Evolutionary conservation across 345 rosid genomes (phyloP), one percentile per base, ranked within the genome.

Genomic region (Acer negundo): DNA sequence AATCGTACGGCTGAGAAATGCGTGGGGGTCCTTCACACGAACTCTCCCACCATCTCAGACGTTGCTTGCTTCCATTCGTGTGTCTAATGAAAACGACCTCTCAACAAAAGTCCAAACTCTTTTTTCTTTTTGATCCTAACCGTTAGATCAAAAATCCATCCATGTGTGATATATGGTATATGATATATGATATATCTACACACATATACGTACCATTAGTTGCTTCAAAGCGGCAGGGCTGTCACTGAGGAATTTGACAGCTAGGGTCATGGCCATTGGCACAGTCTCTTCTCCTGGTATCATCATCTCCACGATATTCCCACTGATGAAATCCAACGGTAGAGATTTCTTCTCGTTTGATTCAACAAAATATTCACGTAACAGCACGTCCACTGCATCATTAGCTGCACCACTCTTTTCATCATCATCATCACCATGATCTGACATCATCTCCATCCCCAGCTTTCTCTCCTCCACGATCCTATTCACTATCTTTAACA

Each of bases 201-300:
- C 35, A 31, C 10, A 11, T n/a, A 22, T 9, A 76, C 84, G 75
- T 86, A 96, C 99, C 97, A 65, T 81, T 38, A 94, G 78, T 62
- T 81, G 91, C 55, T 86, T 80, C 69, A 92, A 79, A 13, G 93
- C 97, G 61, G 82, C 86, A 62, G 97, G 92, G 58, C 69, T 80
- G 85, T 91, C 93, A 75, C 87, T 83, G 73, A 96, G 81, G 85
- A 89, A 94, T 80, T 94, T 94, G 76, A 96, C 92, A 31, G 97
- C 99, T 1, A 92, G 79, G 2, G 98, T 92, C 90, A 96, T 91
- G 77, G 98, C 94, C 81, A 78, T 91, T 17, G 98, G 98, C 69
- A 94, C 87, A 3, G 97, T 93, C 80, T 96, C 99, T 78, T 92
- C 97, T 58, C 99, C 99, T 0, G 99, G 99, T 80, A 96, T 89